Base-by-base conservation (phyloP, 257 asterid species). In the Rubia yunnanensis region DNA sequence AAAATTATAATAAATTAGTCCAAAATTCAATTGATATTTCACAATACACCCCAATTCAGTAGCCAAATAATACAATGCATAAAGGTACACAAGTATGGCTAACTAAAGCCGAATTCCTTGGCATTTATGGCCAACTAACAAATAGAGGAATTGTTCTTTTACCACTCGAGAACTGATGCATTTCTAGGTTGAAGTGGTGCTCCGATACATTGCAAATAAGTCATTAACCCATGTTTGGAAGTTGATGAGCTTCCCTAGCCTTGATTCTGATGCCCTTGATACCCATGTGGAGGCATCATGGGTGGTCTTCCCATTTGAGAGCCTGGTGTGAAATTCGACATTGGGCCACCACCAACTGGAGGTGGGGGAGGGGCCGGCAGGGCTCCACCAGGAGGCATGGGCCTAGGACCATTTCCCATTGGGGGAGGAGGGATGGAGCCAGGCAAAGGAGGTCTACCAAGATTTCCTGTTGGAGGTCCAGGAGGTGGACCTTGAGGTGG, bases 351-450 rank as follows among this genome's bases (percentile, higher is more conserved):
- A 38, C 94, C 88, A 18, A 76, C 81, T 18, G 90, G 82, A 17
- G 96, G 96, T n/a, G 96, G 99, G 24, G 96, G 97, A 5, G 97
- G 97, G 27, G 96, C 94, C 28, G 98, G 97, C 69, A 89, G 66
- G 66, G 83, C 82, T 35, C 96, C 97, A 60, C 97, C 98, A 0
- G 95, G 97, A n/a, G 96, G 98, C 96, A 89, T 89, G 55, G 98
- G 96, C 82, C 96, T 84, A 1, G 96, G 96, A 50, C 94, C 98
- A 66, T 84, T 89, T 48, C 62, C 80, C 85, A 81, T 74, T 27
- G 94, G 72, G 22, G 97, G 88, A 1, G 73, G 88, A 11, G 88
- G 92, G 68, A 77, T 28, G 27, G 82, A 75, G 59, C 85, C 85
- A 54, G 90, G 65, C 31, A n/a, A 78, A 9, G 72, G 80, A 39